Percentiles rank a stretch among this genome's conserved stretches.
Evolutionary conservation across 148 eudicot species (phyloP).

Genomic region (Arctostaphylos glauca): DNA sequence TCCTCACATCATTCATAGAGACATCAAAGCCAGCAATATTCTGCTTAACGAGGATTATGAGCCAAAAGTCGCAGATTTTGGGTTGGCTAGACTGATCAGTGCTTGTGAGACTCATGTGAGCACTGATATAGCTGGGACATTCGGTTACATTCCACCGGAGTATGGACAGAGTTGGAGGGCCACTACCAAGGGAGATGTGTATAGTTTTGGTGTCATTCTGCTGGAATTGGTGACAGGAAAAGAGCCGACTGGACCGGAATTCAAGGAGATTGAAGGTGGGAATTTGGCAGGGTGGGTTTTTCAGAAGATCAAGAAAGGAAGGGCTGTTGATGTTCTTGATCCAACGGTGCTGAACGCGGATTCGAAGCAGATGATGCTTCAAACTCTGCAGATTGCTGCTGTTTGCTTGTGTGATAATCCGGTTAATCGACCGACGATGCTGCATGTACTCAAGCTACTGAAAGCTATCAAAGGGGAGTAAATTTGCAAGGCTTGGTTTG

Average conservation of each 20-base stretch:
- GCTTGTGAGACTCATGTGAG: slow-evolving; percentile 64
- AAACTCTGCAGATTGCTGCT: slow-evolving; percentile 38
- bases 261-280: slow-evolving; percentile 54
- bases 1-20: slow-evolving; percentile 56
- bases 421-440: slow-evolving; percentile 48
- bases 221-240: slow-evolving; percentile 53
- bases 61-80: slow-evolving; percentile 58
- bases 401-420: slow-evolving; percentile 48
- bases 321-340: slow-evolving; percentile 49
- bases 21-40: slow-evolving; percentile 56
- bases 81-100: slow-evolving; percentile 51
- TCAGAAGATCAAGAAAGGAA: slow-evolving; percentile 38
- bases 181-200: slow-evolving; percentile 50
- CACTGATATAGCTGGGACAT: slow-evolving; percentile 56
- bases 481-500: neutral
- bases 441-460: slow-evolving; percentile 39
- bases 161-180: slow-evolving; percentile 61
- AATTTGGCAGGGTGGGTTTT: slow-evolving; percentile 58
- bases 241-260: slow-evolving; percentile 60
- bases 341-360: slow-evolving; percentile 34
- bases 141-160: slow-evolving; percentile 63
- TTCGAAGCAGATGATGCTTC: slow-evolving; percentile 52
- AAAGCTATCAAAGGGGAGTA: slow-evolving; percentile 38
- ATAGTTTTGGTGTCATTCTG: slow-evolving; percentile 53
- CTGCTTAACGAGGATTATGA: slow-evolving; percentile 44